Percentiles rank a stretch among this genome's conserved stretches.
These are phyloP conservation scores for Acanthamoeba pearcei DNA, from an alignment of 208 protist genomes.

Conservation along the genomic window DNA sequence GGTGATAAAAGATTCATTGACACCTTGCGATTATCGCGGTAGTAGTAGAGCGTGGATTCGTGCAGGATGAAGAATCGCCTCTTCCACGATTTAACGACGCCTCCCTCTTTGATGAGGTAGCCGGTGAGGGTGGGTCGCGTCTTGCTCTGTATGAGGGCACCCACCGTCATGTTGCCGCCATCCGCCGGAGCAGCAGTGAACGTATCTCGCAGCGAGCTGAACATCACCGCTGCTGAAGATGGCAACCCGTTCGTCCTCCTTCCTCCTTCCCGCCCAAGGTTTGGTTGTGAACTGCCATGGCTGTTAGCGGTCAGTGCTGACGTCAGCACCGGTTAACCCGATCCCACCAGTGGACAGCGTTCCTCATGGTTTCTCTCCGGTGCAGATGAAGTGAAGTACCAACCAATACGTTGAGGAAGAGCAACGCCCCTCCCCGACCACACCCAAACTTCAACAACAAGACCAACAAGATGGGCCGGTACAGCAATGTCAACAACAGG, in stretches of 20 bases:
- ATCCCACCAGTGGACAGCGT: too few relatives aligned
- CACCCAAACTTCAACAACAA: too few relatives aligned
- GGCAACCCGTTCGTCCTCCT: too few relatives aligned
- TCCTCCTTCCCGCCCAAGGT: too few relatives aligned
- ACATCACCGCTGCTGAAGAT: background rate
- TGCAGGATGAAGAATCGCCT: constrained; percentile 30
- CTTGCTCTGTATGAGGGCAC: background rate
- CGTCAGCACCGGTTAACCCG: too few relatives aligned
- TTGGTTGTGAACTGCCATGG: too few relatives aligned
- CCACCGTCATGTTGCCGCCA: background rate
- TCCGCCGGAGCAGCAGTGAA: background rate
- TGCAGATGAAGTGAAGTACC: too few relatives aligned
- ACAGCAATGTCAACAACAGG: background rate
- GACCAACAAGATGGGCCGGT: background rate
- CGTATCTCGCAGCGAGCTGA: background rate
- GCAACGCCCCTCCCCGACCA: too few relatives aligned
- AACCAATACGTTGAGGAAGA: too few relatives aligned
- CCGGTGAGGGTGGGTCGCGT: background rate
- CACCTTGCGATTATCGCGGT: background rate
- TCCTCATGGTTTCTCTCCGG: too few relatives aligned
- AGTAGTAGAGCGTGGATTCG: background rate
- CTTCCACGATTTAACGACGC: background rate
- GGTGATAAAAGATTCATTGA: too few relatives aligned
- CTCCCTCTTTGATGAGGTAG: background rate
- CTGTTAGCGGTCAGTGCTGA: too few relatives aligned